Evolutionary conservation across 1,284 basidiomycete genomes (phyloP), one percentile per base, ranked within the genome.

Genomic region (Tetrapyrgos nigripes): DNA sequence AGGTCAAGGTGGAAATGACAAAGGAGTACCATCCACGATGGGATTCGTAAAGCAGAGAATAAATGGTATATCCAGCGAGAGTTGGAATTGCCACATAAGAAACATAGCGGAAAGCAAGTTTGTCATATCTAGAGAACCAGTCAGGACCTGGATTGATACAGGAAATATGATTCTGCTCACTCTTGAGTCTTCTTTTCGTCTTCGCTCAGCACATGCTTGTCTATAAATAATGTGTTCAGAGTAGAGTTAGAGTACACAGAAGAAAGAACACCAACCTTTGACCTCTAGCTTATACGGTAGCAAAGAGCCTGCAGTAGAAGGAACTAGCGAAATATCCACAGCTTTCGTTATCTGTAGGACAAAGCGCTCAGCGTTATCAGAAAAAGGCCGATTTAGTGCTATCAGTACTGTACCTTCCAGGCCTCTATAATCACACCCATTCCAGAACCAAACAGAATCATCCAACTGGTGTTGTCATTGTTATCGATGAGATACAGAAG

Each of bases 131-230:
- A 65, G 53, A 51, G 64, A 27, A 44, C 56, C 55, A 64, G 66
- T 77, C 70, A 46, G 68, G 69, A 50, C 70, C 10, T 62, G 58
- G 55, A 72, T 47, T n/a, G n/a, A 50, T 50, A 31, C 37, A 57
- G 21, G 40, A 52, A 46, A 35, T 2, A 8, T 28, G 47, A 50
- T 21, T 40, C 40, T 17, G 57, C 89, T 72, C 79, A 96, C 88
- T 98, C 95, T 74, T 98, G 95, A n/a, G 97, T 98, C 78, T 92
- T 96, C 81, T 92, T 94, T 78, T 98, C 97, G 66, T 98, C 96
- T 69, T 97, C 95, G 61, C 83, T 91, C 13, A 98, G 82, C 59
- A 94, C 89, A 70, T 98, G 95, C 75, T 98, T 98, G 78, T 96
- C 94, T 92, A 44, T 1, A 47, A 0, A 52, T n/a, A 47, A 5